Evolutionary conservation across 2,329 filamentous ascomycete genomes (phyloP).

Genomic region (Trichoderma simmonsii): DNA sequence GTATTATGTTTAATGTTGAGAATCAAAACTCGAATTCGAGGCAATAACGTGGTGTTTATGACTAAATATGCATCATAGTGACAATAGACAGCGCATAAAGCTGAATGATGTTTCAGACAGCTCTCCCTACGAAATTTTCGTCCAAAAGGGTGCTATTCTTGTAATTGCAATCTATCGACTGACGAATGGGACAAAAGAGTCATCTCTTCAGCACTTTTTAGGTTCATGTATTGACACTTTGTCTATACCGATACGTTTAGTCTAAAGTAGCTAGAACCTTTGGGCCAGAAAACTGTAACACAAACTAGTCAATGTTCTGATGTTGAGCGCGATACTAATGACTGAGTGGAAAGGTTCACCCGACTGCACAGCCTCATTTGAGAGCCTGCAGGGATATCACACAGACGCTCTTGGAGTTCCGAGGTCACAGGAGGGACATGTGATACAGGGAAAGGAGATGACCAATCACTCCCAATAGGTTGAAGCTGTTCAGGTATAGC

Average conservation of each 20-base stretch:
- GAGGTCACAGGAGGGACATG: not conserved
- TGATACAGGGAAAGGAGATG: not conserved
- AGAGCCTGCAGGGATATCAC: not conserved
- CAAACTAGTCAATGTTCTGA: not conserved
- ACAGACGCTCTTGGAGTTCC: not conserved
- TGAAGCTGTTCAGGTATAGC: not conserved
- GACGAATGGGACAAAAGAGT: too few relatives aligned
- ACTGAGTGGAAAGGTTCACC: not conserved
- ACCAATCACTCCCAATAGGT: not conserved
- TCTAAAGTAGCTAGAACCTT: too few relatives aligned
- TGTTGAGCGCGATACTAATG: not conserved
- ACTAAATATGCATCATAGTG: not conserved
- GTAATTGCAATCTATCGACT: too few relatives aligned
- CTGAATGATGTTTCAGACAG: not conserved
- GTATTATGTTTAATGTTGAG: not conserved
- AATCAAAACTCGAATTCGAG: accelerated
- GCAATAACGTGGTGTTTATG: not conserved
- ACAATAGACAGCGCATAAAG: not conserved
- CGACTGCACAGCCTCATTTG: not conserved
- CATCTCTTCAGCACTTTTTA: too few relatives aligned
- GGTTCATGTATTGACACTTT: too few relatives aligned
- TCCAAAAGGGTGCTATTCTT: too few relatives aligned
- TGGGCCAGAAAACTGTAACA: too few relatives aligned
- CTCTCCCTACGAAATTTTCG: not conserved
- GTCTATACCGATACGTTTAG: too few relatives aligned